Evolutionary conservation across 257 asterid species (phyloP).

Genomic region (Euphrasia confusa): DNA sequence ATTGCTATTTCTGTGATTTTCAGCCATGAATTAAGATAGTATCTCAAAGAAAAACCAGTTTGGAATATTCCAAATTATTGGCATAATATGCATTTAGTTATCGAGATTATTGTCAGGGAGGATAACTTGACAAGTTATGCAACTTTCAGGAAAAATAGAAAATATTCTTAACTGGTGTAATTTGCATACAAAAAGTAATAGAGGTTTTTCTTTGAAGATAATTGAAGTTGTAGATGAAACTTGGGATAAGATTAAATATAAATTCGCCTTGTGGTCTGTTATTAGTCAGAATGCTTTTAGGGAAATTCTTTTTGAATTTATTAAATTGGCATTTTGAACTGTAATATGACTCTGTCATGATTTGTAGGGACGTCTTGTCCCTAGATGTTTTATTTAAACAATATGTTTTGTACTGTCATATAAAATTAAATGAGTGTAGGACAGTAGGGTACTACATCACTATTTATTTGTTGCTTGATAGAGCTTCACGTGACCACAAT

Average conservation of each 20-base stretch:
- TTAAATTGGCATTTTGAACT: too few species aligned
- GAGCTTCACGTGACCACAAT: slow-evolving; percentile 5
- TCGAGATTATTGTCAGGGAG: slow-evolving; percentile 9
- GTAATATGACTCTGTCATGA: too few species aligned
- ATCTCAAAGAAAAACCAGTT: not conserved
- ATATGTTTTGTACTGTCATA: not conserved
- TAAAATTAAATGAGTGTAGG: not conserved
- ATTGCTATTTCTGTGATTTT: not conserved
- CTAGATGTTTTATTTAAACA: too few species aligned
- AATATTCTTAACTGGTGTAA: not conserved
- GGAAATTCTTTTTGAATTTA: too few species aligned
- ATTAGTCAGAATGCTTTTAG: too few species aligned
- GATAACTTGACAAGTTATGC: slow-evolving; percentile 14
- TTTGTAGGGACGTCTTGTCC: too few species aligned
- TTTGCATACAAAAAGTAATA: not conserved
- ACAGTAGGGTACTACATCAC: not conserved
- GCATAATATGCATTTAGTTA: not conserved
- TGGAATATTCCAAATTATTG: not conserved
- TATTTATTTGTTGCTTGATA: not conserved
- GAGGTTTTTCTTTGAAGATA: slow-evolving; percentile 1
- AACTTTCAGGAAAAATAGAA: slow-evolving; percentile 6
- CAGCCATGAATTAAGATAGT: not conserved
- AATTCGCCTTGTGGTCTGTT: too few species aligned
- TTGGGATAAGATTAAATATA: too few species aligned
- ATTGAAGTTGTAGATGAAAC: too few species aligned